Evolutionary conservation across 2,329 filamentous ascomycete genomes (phyloP), one percentile per base, ranked within the genome.

Genomic region (Epichloe hybrida): DNA sequence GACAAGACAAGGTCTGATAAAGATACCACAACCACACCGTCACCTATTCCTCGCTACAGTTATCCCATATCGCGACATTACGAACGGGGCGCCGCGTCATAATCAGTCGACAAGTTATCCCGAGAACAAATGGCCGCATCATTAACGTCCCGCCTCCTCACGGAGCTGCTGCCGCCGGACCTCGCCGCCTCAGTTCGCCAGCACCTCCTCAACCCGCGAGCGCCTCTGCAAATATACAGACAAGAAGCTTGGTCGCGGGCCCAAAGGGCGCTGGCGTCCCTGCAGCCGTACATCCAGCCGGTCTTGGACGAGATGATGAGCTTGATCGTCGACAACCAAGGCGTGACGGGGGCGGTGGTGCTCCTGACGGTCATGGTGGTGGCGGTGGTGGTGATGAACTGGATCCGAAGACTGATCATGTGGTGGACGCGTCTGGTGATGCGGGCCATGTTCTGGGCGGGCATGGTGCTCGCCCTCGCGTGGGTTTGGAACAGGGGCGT

Each of bases 371-470:
- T 67, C 13, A 54, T 68, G 50, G 67, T 83, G 43, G 57, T 81
- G 31, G 68, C 81, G 50, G 66, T 91, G 48, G 72, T 88, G 62
- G 64, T 90, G 51, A 71, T 93, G 56, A 76, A 83, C 63, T 84
- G 85, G 70, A 70, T 88, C 17, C 80, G 82, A 54, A 78, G 87
- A 53, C 69, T 88, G 20, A 73, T 95, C 52, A 70, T 88, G 61
- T 94, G 83, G 71, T 88, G 88, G 80, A 78, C 88, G 49, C 72
- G 77, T n/a, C 62, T 95, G 50, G 73, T 74, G 11, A 64, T 87
- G 55, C 69, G 76, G 23, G 57, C 88, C 41, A 64, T 77, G 2
- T 80, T 88, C 55, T 93, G 81, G 80, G 76, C 75, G 1, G 64
- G 70, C 2, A 57, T 90, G 2, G 68, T 74, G 5, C 71, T 73